Evolutionary conservation across 2,329 filamentous ascomycete species (phyloP), one percentile per base, ranked within the genome.

Genomic region (Colletotrichum eleusines): DNA sequence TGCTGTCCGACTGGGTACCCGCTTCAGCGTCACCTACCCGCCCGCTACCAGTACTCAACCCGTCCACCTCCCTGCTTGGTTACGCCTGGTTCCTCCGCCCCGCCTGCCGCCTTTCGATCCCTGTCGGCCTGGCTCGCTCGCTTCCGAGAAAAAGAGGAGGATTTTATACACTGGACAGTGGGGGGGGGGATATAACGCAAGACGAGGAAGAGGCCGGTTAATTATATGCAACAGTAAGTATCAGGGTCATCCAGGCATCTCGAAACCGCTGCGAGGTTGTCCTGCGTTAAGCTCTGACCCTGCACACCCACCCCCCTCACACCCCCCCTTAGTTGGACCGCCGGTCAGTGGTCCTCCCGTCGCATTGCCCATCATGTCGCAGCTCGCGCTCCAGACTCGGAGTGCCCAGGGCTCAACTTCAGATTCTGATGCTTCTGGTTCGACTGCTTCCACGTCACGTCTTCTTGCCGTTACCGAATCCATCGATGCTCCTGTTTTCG

Each of bases 351-450:
- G 71, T 72, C 69, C 71, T 74, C 75, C 74, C 72, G 75, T 77
- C 76, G 80, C 80, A 82, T 82, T 80, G 82, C 78, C 79, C 79
- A 84, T 81, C 82, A 86, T 87, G 85, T 85, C 85, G 81, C 85
- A 87, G 81, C 83, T 83, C 82, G 81, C 82, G 79, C 81, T 81
- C 80, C 83, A 82, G 64, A 59, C 69, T 63, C 64, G 26, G 79
- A 80, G 79, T 78, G 80, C 81, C 77, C 79, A 84, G 77, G 81
- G 78, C 78, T 78, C 77, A 77, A 66, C 60, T 65, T 69, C 66
- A 66, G 55, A 70, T 78, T 80, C 75, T 62, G 68, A 58, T 67
- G 68, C 57, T 67, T 65, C 63, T 51, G 63, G 23, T 60, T 51
- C 63, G 57, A 50, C 40, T 50, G 48, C 67, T 50, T 44, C 55